Percentiles rank a stretch among this genome's conserved stretches.
These are phyloP conservation scores for Warburgia ugandensis DNA, from an alignment of 164 flowering plant genomes.

Conservation along the genomic window DNA sequence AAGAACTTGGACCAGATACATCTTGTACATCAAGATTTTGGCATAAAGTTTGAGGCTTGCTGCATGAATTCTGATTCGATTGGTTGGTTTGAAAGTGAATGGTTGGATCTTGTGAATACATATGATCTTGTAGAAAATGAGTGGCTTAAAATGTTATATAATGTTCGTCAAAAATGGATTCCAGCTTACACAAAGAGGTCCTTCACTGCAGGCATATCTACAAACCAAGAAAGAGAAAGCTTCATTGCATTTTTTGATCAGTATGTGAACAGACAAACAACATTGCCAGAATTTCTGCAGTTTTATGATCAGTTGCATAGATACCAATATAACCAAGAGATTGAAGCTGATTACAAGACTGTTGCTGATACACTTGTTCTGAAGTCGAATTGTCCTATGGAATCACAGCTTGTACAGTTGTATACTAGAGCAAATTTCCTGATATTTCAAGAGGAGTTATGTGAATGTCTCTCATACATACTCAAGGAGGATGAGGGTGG, in stretches of 20 bases:
- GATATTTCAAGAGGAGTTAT: constrained; percentile 74
- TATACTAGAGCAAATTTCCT: constrained; percentile 59
- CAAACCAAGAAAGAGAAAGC: constrained; percentile 28
- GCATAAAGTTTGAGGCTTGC: no score
- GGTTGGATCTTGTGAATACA: no score
- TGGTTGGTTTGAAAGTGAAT: no score
- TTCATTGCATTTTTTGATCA: constrained; percentile 57
- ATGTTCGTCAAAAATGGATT: constrained; percentile 46
- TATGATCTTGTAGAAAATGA: constrained; percentile 45
- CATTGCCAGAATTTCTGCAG: constrained; percentile 31
- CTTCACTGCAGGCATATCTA: constrained; percentile 45
- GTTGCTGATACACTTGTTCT: constrained; percentile 61
- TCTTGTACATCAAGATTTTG: constrained; percentile 37
- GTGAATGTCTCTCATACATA: constrained; percentile 69
- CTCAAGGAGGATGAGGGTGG: constrained; percentile 50
- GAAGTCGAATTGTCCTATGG: constrained; percentile 82
- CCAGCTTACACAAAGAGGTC: constrained; percentile 50
- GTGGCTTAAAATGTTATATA: constrained; percentile 49
- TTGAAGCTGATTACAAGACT: no score
- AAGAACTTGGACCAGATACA: constrained; percentile 45
- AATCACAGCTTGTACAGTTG: constrained; percentile 66
- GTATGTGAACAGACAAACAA: constrained; percentile 60
- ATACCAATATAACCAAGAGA: no score
- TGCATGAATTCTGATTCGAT: no score
- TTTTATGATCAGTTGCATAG: no score